Base-by-base conservation (phyloP, 2,329 filamentous ascomycete species). In the Sclerotinia spermophila region DNA sequence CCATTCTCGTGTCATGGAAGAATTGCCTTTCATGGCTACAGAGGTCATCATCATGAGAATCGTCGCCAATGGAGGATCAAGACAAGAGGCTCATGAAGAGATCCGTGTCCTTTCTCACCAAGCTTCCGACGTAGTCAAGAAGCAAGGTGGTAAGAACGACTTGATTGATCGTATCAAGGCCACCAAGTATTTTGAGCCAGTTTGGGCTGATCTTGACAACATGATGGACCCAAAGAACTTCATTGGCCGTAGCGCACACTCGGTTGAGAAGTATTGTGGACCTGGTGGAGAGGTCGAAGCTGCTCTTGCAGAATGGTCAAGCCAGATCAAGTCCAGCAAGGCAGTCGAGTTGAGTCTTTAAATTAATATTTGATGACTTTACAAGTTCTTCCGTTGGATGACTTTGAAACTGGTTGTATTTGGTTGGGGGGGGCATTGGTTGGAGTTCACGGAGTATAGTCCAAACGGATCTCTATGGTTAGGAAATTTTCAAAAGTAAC, bases 1-100 rank as follows among this genome's bases (percentile, higher is more conserved):
- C 79, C 83, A 85, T 72, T 84, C 86, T 71, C 89, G 86, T 73
- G 84, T 96, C 60, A 86, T 89, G 75, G 86, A 89, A 73, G 92
- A 96, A 81, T 86, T 97, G 21, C 94, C 94, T 1, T 97, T 97
- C 82, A 96, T 95, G 91, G 86, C 89, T 11, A 94, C 90, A 44
- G 83, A 87, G 78, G 85, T 86, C 75, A 89, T 94, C 79, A 92
- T 94, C 79, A 94, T 96, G 92, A 89, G 88, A 75, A 85, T 95
- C 70, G 88, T 90, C 40, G 87, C 88, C 70, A 86, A 89, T 77
- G 92, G 92, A 44, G 86, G 84, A 40, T 92, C 88, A 15, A 84
- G 93, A 66, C 93, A 96, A 79, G 92, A 94, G 69, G 91, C 92
- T 1, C 94, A 97, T 81, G 94, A 97, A 82, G 83, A 95, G 81